Evolutionary conservation across 2,329 filamentous ascomycete genomes (phyloP), one percentile per base, ranked within the genome.

Genomic region (Aspergillus sp.): DNA sequence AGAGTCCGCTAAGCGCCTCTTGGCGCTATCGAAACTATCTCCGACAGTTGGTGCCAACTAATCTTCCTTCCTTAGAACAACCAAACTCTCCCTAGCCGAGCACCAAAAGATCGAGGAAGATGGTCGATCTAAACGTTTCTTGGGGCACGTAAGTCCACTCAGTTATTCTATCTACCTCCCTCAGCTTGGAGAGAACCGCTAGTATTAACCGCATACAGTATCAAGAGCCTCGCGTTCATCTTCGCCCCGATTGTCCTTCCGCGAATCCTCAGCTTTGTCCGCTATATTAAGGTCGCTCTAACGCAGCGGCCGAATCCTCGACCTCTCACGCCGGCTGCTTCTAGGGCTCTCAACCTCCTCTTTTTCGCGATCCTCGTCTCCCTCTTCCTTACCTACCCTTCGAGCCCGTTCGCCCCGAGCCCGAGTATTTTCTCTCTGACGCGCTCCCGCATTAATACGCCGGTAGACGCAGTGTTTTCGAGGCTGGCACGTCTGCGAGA

Each of bases 381-480:
- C 64, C 73, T 90, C 52, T 67, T 87, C 58, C 82, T 85, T 58
- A 87, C 89, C 15, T 77, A 93, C 0, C 87, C 91, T 0, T 87
- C 91, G 68, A 79, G 84, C 6, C 89, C 90, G 4, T 67, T 72
- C 62, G 68, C 76, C 23, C 70, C 72, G 41, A 55, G 65, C 25
- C 61, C 67, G 31, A 97, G 97, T 76, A 79, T 98, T 73, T 96
- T 98, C 81, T 70, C 75, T 31, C 74, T 80, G 17, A 97, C 93
- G 1, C 81, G 87, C 56, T 95, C 91, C 51, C 90, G 93, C 35
- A 85, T 98, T 17, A 90, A 92, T 68, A 93, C 90, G 43, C 87
- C 91, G n/a, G 88, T 85, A 43, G 90, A 93, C 69, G 87, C 96
- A 35, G 82, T 98, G 60, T 95, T 96, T 75, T 86, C 84, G 58